These are phyloP conservation scores for Adansonia gregorii DNA, from an alignment of 441 rosid species.

Conservation along the genomic window DNA sequence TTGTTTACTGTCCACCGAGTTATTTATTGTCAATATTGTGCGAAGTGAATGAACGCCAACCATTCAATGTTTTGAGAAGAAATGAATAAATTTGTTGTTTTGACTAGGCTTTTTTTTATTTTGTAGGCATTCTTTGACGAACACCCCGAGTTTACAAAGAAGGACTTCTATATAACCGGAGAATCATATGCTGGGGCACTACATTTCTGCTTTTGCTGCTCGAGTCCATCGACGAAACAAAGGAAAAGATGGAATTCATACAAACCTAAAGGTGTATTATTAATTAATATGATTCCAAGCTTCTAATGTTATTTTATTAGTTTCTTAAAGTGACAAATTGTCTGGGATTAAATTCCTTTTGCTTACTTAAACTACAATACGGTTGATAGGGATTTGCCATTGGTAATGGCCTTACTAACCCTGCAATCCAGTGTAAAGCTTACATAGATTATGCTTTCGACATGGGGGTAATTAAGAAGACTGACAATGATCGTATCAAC, in stretches of 20 bases:
- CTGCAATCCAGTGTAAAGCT: constrained; percentile 83
- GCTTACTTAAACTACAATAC: constrained; percentile 31
- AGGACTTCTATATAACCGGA: constrained; percentile 89
- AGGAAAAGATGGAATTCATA: constrained; percentile 80
- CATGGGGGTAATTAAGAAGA: constrained; percentile 66
- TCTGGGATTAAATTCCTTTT: background rate
- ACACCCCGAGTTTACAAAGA: constrained; percentile 74
- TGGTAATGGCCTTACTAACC: constrained; percentile 95
- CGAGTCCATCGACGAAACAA: constrained; percentile 88
- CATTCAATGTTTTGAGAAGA: background rate
- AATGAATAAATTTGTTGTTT: constrained; percentile 13
- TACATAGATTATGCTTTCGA: constrained; percentile 88
- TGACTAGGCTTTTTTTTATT: constrained; percentile 26
- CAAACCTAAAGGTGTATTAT: constrained; percentile 74
- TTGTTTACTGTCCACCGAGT: background rate
- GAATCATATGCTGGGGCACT: constrained; percentile 97
- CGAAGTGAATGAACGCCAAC: background rate
- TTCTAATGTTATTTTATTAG: background rate
- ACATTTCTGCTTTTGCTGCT: constrained; percentile 93
- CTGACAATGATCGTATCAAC: constrained; percentile 61
- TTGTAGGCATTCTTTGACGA: constrained; percentile 81
- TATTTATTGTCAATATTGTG: background rate
- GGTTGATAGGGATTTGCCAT: constrained; percentile 76
- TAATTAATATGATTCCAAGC: background rate
- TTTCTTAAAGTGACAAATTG: background rate